Percentiles rank a stretch among this genome's conserved stretches.
Evolutionary conservation across 2,329 filamentous ascomycete genomes (phyloP).

Genomic region (Calonectria montana): DNA sequence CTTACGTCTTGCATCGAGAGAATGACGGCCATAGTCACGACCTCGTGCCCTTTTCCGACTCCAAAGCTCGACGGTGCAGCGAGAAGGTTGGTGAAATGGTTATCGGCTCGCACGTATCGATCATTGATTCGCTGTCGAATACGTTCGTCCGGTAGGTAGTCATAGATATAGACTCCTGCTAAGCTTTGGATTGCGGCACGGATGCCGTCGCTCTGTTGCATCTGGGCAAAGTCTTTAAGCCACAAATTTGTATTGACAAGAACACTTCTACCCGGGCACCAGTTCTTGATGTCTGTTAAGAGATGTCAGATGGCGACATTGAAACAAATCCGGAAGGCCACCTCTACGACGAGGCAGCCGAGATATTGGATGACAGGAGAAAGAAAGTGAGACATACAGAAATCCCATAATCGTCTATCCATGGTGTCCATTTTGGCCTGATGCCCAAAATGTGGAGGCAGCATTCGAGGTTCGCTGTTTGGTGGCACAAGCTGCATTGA

Average conservation of each 20-base stretch:
- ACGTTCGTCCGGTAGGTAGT: slow-evolving; percentile 49
- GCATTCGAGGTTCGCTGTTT: slow-evolving; percentile 34
- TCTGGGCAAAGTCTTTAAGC: slow-evolving; percentile 53
- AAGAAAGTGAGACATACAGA: slow-evolving; percentile 50
- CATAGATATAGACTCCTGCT: slow-evolving; percentile 55
- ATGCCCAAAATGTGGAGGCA: slow-evolving; percentile 47
- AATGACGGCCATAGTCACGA: slow-evolving; percentile 52
- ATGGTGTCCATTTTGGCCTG: slow-evolving; percentile 48
- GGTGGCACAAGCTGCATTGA: slow-evolving; percentile 17
- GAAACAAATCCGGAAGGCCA: not conserved
- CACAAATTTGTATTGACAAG: slow-evolving; percentile 52
- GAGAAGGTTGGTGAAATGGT: slow-evolving; percentile 45
- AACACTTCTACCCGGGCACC: slow-evolving; percentile 55
- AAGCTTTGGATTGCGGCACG: slow-evolving; percentile 53
- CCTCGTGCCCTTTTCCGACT: slow-evolving; percentile 43
- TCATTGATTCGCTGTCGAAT: slow-evolving; percentile 49
- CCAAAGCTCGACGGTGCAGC: slow-evolving; percentile 33
- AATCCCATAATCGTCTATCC: slow-evolving; percentile 48
- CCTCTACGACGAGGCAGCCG: not conserved
- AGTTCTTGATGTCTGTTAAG: slow-evolving; percentile 50
- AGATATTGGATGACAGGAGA: not conserved
- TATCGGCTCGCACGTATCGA: slow-evolving; percentile 46
- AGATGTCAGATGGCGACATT: slow-evolving; percentile 7
- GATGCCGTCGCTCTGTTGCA: slow-evolving; percentile 50
- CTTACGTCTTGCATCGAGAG: slow-evolving; percentile 55